These are phyloP conservation scores for Eucalyptus urophylla DNA, from an alignment of 345 rosid species.

Conservation along the genomic window DNA sequence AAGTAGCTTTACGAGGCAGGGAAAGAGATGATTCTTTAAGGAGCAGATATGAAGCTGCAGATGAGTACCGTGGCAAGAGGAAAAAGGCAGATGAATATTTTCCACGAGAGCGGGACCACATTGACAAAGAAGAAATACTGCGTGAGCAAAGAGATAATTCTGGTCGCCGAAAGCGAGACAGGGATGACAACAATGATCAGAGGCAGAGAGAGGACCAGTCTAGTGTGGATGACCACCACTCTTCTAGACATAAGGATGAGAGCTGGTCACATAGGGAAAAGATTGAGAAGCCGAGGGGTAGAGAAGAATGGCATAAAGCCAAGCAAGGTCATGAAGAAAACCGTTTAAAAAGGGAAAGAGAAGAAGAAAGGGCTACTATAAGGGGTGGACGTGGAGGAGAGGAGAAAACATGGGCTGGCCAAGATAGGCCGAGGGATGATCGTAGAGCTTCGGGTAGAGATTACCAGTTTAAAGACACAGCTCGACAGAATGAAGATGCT, in stretches of 20 bases:
- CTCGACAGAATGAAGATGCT: constrained; percentile 46
- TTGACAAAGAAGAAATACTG: constrained; percentile 49
- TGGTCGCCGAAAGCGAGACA: constrained; percentile 65
- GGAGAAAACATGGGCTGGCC: constrained; percentile 53
- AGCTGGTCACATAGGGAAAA: constrained; percentile 59
- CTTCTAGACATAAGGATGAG: constrained; percentile 77
- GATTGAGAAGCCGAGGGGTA: constrained; percentile 57
- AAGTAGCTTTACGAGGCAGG: constrained; percentile 31
- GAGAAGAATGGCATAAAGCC: constrained; percentile 48
- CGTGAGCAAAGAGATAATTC: constrained; percentile 52
- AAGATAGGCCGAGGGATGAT: constrained; percentile 50
- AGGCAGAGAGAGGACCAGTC: constrained; percentile 73
- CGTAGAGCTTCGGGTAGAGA: constrained; percentile 60
- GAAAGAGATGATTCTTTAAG: constrained; percentile 53
- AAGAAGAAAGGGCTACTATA: constrained; percentile 36
- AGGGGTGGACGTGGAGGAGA: constrained; percentile 61
- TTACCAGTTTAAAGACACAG: constrained; percentile 41
- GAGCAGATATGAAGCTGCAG: constrained; percentile 37
- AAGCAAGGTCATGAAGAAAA: constrained; percentile 50
- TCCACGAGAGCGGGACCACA: constrained; percentile 31
- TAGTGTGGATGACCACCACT: constrained; percentile 49
- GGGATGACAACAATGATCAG: constrained; percentile 56
- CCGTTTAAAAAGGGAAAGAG: constrained; percentile 56
- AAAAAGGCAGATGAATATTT: constrained; percentile 66
- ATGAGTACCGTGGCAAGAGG: constrained; percentile 64